These are phyloP conservation scores for Orbilia ellipsospora DNA, from an alignment of 2,329 filamentous ascomycete species.

Conservation along the genomic window DNA sequence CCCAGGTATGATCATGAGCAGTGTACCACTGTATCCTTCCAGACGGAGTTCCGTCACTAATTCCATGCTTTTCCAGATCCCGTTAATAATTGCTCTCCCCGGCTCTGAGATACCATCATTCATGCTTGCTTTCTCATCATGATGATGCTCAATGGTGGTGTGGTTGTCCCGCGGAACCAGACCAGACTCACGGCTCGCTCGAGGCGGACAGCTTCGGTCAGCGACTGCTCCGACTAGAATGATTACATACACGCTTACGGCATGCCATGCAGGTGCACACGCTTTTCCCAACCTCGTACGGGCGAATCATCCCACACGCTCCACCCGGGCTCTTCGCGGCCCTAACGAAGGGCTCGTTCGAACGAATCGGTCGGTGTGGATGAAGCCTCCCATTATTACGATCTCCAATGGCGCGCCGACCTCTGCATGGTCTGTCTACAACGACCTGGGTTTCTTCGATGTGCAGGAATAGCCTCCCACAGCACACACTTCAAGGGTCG, in stretches of 20 bases:
- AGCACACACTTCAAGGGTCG: too few relatives aligned
- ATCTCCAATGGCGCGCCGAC: too few relatives aligned
- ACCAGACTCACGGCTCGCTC: constrained; percentile 14
- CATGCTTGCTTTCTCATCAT: too few relatives aligned
- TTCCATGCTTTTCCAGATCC: constrained; percentile 39
- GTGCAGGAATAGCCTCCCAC: constrained; percentile 13
- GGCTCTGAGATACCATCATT: background rate
- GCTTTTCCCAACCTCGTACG: background rate
- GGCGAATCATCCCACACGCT: background rate
- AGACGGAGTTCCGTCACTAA: constrained; percentile 51
- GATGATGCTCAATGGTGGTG: background rate
- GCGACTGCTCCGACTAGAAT: constrained; percentile 33
- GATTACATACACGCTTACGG: constrained; percentile 55
- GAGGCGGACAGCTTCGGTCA: constrained; percentile 40
- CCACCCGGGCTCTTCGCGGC: too few relatives aligned
- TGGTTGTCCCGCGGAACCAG: constrained; percentile 24
- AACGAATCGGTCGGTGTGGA: too few relatives aligned
- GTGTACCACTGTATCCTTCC: background rate
- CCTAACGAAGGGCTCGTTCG: too few relatives aligned
- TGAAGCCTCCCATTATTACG: too few relatives aligned
- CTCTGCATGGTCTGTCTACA: too few relatives aligned
- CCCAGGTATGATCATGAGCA: too few relatives aligned
- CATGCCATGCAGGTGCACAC: constrained; percentile 13
- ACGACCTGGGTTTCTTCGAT: background rate
- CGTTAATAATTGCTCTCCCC: constrained; percentile 21